Base-by-base conservation (phyloP, 108 stramenopile genomes). In the Nitzschia inconspicua region DNA sequence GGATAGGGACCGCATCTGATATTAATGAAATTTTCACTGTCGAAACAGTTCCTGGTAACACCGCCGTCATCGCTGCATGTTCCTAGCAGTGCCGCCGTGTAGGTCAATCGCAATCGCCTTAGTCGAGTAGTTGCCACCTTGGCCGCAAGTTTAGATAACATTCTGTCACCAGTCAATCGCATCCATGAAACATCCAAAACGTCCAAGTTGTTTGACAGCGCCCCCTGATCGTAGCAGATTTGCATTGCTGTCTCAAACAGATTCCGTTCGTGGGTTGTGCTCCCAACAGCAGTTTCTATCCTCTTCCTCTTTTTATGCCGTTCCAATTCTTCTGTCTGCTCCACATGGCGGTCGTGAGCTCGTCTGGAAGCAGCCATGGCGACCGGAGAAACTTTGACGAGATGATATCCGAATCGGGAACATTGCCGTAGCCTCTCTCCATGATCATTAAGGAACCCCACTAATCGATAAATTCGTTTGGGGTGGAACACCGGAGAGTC, bases 261-360 rank as follows among this genome's bases (percentile, higher is more conserved):
- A n/a, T n/a, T n/a, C n/a, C n/a, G n/a, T n/a, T n/a, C n/a, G n/a
- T n/a, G n/a, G n/a, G n/a, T n/a, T n/a, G n/a, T n/a, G n/a, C n/a
- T n/a, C n/a, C n/a, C n/a, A n/a, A n/a, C n/a, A n/a, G n/a, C n/a
- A n/a, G 46, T n/a, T 20, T 18, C 19, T 14, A 10, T 10, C 9
- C 1, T 47, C 19, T 47, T 13, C 46, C 16, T 47, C 46, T n/a
- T 47, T 47, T 47, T 10, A 19, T 47, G 16, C 19, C 19, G 46
- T 47, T 47, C 46, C 46, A 47, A 47, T 47, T 47, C 46, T 19
- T 47, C 18, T n/a, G n/a, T n/a, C 19, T 47, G 46, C 19, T 47
- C 46, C 19, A 19, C 10, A 19, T 19, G 19, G 10, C 19, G 46
- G 10, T 47, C 46, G 10, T 47, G 14, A 20, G 46, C 46, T n/a